Base-by-base conservation (phyloP, 2,329 filamentous ascomycete genomes). In the Trematosphaeria pertusa region DNA sequence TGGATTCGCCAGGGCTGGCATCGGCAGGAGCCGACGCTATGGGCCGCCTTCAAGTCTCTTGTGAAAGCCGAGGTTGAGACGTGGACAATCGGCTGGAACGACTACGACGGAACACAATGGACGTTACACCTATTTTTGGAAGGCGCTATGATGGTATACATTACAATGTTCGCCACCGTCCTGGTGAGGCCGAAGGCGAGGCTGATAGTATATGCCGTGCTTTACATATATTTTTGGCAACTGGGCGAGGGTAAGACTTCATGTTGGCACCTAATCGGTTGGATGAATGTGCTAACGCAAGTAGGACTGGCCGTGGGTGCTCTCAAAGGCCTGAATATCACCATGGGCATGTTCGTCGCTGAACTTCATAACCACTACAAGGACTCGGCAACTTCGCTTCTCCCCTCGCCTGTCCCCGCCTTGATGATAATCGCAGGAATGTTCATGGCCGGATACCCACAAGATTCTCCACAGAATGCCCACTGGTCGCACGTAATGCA, bases 301-400 rank as follows among this genome's bases (percentile, higher is more conserved):
- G 15, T 42, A 69, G 67, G 61, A n/a, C 58, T 69, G 15, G 60
- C 67, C 18, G 52, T 65, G 34, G 64, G 64, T 35, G 65, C 68
- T 5, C 55, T 71, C 30, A 71, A 71, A 44, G 67, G 80, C 37
- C 79, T 82, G 69, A 84, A 84, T 64, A 81, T 85, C 61, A 82
- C 84, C 67, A 80, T 80, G 48, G 84, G 84, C 50, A 82, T 83
- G 58, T 81, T 86, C 60, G 74, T 87, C 21, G 80, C 82, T 22
- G 84, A 87, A 57, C 59, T 86, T 28, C 79, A 82, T 50, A 79
- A 81, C 62, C 70, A 77, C 54, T 74, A 74, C 32, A 69, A 75
- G 1, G 77, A 79, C 54, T 75, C 74, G 38, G 75, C 80, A 15
- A 80, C 76, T 54, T 72, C 79, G 8, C 57, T 72, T 36, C 72